A percentile compares a stretch with the other conserved stretches of the same genome.
Conservation (phyloP, 768 basidiomycete genomes). For the Termitomyces sp. region DNA sequence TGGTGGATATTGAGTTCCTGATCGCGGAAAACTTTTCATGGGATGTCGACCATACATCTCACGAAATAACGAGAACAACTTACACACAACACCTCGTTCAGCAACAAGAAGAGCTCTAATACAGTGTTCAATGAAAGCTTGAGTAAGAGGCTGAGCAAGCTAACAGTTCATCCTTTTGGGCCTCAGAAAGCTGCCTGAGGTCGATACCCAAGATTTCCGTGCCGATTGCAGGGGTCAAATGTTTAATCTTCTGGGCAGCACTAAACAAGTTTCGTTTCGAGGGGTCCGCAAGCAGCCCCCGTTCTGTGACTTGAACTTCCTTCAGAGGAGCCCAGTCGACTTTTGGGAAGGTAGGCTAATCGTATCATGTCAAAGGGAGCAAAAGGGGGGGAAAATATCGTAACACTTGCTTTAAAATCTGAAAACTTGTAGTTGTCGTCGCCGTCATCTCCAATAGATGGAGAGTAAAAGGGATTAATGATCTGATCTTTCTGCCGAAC, state of each 20-base stretch:
- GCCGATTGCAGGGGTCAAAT: conserved; percentile 71
- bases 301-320: conserved; percentile 58
- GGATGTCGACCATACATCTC: background rate
- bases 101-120: conserved; percentile 67
- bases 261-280: conserved; percentile 61
- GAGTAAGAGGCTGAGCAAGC: conserved; percentile 15
- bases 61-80: background rate
- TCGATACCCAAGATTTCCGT: conserved; percentile 75
- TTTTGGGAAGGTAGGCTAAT: conserved; percentile 61
- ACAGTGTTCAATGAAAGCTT: conserved; percentile 8
- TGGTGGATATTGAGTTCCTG: conserved; percentile 67
- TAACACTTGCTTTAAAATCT: conserved; percentile 32
- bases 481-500: conserved; percentile 15
- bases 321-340: conserved; percentile 62
- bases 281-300: conserved; percentile 65
- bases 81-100: conserved; percentile 76
- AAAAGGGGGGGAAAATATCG: background rate
- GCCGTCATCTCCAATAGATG: conserved; percentile 45
- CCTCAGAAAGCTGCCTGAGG: conserved; percentile 58
- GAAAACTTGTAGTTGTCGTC: conserved; percentile 52
- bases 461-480: conserved; percentile 70
- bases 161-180: conserved; percentile 80
- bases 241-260: conserved; percentile 63
- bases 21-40: conserved; percentile 65
- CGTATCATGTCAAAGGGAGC: background rate